Evolutionary conservation across 1,284 basidiomycete species (phyloP).

Genomic region (Lentinula novae-zelandiae): DNA sequence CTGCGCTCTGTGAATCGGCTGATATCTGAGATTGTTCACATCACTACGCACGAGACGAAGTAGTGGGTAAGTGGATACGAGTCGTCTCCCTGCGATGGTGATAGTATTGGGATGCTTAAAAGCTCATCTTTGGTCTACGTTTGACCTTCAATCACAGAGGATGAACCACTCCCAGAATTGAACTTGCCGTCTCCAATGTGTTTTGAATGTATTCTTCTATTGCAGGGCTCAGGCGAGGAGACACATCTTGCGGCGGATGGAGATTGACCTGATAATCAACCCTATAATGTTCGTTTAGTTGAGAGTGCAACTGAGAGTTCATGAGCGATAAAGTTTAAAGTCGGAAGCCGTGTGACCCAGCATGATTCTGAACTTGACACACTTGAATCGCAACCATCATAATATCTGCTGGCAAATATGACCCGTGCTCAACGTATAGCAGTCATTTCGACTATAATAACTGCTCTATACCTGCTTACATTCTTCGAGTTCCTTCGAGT

Average conservation of each 20-base stretch:
- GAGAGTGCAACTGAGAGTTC: not conserved
- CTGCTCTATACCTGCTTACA: conserved; percentile 50
- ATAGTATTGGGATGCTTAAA: conserved; percentile 32
- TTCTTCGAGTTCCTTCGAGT: conserved; percentile 51
- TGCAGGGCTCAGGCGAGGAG: conserved; percentile 20
- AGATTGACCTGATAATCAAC: conserved; percentile 10
- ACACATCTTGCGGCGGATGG: conserved; percentile 2
- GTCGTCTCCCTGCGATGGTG: conserved; percentile 34
- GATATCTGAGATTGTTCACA: not conserved
- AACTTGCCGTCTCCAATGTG: conserved; percentile 21
- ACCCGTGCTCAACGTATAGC: conserved; percentile 55
- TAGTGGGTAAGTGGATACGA: conserved; percentile 48
- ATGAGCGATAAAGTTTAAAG: not conserved
- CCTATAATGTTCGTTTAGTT: conserved; percentile 4
- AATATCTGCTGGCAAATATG: conserved; percentile 34
- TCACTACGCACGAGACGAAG: conserved; percentile 51
- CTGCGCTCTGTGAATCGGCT: conserved; percentile 23
- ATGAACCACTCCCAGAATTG: not conserved
- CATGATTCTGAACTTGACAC: not conserved
- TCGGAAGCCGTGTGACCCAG: not conserved
- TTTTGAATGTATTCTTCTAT: conserved; percentile 26
- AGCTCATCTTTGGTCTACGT: conserved; percentile 33
- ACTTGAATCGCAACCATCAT: not conserved
- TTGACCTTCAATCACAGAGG: not conserved
- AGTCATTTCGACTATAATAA: conserved; percentile 37